Conservation (phyloP, 2,329 filamentous ascomycete genomes). For the Cercospora sesami region DNA sequence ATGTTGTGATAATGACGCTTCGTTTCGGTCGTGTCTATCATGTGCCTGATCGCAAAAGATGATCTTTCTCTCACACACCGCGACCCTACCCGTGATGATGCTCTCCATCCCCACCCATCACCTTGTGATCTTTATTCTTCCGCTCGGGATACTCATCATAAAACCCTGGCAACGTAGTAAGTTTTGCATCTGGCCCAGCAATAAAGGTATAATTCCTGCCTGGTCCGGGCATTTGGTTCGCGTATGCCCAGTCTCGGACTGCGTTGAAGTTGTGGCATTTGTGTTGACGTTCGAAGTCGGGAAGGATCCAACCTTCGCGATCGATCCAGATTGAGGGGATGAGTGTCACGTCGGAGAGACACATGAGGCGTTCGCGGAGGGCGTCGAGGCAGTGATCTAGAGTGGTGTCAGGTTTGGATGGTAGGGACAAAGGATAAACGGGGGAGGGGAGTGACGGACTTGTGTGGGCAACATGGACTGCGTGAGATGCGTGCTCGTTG, state of each 20-base stretch:
- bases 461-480: neutral
- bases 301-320: constrained; percentile 1
- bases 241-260: neutral
- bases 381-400: constrained; percentile 13
- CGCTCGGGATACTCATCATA: neutral
- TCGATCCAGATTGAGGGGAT: constrained; percentile 9
- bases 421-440: neutral
- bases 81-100: neutral
- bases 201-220: neutral
- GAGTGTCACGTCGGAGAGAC: constrained; percentile 1
- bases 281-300: constrained; percentile 11
- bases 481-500: neutral
- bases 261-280: constrained; percentile 8
- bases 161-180: neutral
- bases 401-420: neutral
- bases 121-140: neutral
- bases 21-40: too few relatives aligned
- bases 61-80: too few relatives aligned
- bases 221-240: neutral
- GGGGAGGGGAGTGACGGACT: neutral
- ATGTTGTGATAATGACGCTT: neutral
- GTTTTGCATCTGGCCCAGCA: neutral
- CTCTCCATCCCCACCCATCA: neutral
- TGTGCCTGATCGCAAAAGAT: too few relatives aligned
- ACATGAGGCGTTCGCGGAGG: constrained; percentile 7